Evolutionary conservation across 768 basidiomycete genomes (phyloP), one percentile per base, ranked within the genome.

Genomic region (Lentinus tigrinus): DNA sequence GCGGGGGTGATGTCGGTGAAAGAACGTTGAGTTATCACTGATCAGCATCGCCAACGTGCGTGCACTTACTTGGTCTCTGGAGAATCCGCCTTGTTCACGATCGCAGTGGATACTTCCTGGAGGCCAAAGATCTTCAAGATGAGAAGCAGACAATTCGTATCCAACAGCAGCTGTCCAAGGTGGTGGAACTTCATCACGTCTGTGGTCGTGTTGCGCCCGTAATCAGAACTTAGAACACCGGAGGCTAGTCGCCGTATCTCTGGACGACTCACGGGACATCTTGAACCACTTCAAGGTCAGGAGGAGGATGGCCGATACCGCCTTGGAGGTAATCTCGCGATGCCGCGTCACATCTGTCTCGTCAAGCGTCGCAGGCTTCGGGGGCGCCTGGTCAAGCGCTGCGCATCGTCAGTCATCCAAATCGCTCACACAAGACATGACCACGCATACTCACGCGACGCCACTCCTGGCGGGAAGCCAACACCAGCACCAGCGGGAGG

Each of bases 171-270:
- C 71, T 96, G 95, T n/a, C 94, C 94, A 23, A 99, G 80, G 71
- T 98, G 94, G 72, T 99, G 95, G 69, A 97, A 98, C 70, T 99
- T 98, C 91, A 99, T 95, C 19, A 89, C 86, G 74, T 98, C 96
- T 98, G 64, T 16, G 26, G 52, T 39, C 21, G n/a, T 54, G 38
- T 57, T 31, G 61, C 27, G 19, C 4, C 11, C 1, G 10, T 19
- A 21, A 10, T 27, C 24, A 28, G 23, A 21, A 28, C 34, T 31
- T 31, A 17, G 47, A 7, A 17, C 38, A 24, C 17, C n/a, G 51
- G 40, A 44, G 55, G 21, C 37, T 3, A 36, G 46, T 27, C 31
- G 16, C 39, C 23, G 7, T 17, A 21, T 10, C 54, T 19, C 28
- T 47, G 24, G 16, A 27, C 13, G 11, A 81, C 94, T 72, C 64